phyloP scores from a whole-genome alignment of 192 early-diverging fungal genomes.

The Glomus cerebriforme region DNA sequence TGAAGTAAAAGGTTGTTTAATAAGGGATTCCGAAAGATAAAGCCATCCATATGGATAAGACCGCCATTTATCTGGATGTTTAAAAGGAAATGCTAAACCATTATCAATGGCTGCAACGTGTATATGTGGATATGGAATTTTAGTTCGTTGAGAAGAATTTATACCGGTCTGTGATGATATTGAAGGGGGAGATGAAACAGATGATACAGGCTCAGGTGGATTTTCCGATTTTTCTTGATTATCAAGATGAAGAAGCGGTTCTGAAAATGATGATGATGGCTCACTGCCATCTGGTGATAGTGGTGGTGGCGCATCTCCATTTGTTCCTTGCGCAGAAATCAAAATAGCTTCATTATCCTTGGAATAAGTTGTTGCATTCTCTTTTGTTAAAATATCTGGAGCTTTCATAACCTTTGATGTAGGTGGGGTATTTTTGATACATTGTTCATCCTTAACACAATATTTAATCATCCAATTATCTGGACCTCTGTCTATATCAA shows the following conservation, averaged over 20 bases:
- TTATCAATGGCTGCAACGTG: slow-evolving; percentile 91
- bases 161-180: not conserved
- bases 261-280: not conserved
- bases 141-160: not conserved
- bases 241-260: not conserved
- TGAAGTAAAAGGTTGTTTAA: slow-evolving; percentile 66
- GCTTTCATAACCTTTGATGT: slow-evolving; percentile 22
- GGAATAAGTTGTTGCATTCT: not conserved
- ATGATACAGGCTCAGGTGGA: not conserved
- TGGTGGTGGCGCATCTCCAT: not conserved
- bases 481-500: slow-evolving; percentile 55
- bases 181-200: not conserved
- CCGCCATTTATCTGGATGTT: slow-evolving; percentile 86
- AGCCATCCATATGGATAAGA: slow-evolving; percentile 94
- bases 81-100: slow-evolving; percentile 91
- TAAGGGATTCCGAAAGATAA: slow-evolving; percentile 63
- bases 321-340: not conserved
- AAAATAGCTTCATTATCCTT: not conserved
- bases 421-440: slow-evolving; percentile 28
- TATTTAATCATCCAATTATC: slow-evolving; percentile 91
- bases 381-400: slow-evolving; percentile 7
- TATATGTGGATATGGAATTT: slow-evolving; percentile 47
- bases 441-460: slow-evolving; percentile 45
- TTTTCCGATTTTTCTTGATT: not conserved
- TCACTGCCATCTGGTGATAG: not conserved